Base-by-base conservation (phyloP, 352 stramenopile genomes). In the Pythium aphanidermatum region DNA sequence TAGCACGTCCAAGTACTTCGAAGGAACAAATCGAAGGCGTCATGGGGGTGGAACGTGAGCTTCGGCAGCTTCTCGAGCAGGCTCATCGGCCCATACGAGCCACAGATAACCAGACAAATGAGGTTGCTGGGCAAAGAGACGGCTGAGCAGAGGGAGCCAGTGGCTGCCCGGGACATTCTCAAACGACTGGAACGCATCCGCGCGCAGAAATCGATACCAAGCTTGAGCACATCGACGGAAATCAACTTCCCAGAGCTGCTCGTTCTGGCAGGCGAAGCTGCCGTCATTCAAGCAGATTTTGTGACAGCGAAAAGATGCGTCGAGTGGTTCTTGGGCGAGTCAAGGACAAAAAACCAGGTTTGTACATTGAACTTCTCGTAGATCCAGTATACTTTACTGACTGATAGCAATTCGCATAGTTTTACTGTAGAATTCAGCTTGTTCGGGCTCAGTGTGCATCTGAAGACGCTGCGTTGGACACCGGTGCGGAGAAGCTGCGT, bases 341-440 rank as follows among this genome's bases (percentile, higher is more conserved):
- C 58, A 23, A 55, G 46, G 12, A 41, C 76, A 9, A 79, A 74
- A 46, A 90, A 95, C 43, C 85, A 96, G 77, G 76, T 89, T 49
- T n/a, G 54, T 35, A 19, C 13, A 14, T 14, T 17, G 5, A 14
- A 19, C n/a, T n/a, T 30, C 9, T 3, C 19, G 4, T 20, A 26
- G 10, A 13, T 11, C 19, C 11, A 41, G 11, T 41, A 26, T 31
- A 2, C 3, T n/a, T 26, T 21, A 7, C 24, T 30, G 19, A 44
- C 8, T 39, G n/a, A 5, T 33, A 26, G 36, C 5, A 67, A 17
- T 51, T 13, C 11, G n/a, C n/a, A 2, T 37, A 89, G 81, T 96
- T 96, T 59, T 91, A 86, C 53, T 96, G 83, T 55, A 74, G 88
- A 37, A 71, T 78, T 4, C 74, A 89, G 43, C 87, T 97, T 24